Conservation (phyloP, 1,284 basidiomycete genomes). For the Sphagnurus paluster region DNA sequence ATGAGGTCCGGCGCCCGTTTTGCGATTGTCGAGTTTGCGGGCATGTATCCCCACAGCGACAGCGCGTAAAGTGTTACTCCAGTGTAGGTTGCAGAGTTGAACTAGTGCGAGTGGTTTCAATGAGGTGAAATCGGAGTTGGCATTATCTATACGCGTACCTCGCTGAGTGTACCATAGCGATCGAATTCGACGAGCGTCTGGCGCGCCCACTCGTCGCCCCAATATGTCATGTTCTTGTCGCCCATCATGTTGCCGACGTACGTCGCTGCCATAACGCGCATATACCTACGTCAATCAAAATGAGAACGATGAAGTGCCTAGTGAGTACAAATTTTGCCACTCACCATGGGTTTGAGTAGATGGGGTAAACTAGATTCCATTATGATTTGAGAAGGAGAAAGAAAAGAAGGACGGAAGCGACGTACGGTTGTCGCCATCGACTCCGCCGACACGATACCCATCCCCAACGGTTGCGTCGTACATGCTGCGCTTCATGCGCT, state of each 20-base stretch:
- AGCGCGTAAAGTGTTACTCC: constrained; percentile 31
- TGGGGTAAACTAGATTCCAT: constrained; percentile 23
- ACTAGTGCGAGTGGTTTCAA: constrained; percentile 15
- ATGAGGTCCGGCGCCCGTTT: constrained; percentile 25
- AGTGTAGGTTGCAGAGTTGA: constrained; percentile 31
- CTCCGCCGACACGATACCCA: constrained; percentile 30
- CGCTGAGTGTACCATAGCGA: constrained; percentile 25
- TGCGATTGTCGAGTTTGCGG: constrained; percentile 25
- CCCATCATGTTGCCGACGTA: constrained; percentile 30
- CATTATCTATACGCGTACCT: constrained; percentile 26
- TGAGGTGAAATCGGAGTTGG: background rate
- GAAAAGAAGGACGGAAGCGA: background rate
- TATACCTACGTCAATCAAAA: constrained; percentile 25
- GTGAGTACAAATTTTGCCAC: background rate
- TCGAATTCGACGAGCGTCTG: constrained; percentile 28
- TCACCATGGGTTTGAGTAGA: constrained; percentile 31
- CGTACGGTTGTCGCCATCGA: constrained; percentile 32
- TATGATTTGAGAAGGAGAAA: background rate
- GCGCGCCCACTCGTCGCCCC: constrained; percentile 30
- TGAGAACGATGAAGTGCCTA: too few relatives aligned
- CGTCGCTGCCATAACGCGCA: constrained; percentile 31
- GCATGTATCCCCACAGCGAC: constrained; percentile 33
- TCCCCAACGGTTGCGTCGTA: constrained; percentile 32
- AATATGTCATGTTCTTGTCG: constrained; percentile 29
- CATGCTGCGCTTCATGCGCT: constrained; percentile 29